A percentile compares a stretch with the other conserved stretches of the same genome.
Conservation (phyloP, 1,139 yeast genomes). For the Debaryomyces coudertii region DNA sequence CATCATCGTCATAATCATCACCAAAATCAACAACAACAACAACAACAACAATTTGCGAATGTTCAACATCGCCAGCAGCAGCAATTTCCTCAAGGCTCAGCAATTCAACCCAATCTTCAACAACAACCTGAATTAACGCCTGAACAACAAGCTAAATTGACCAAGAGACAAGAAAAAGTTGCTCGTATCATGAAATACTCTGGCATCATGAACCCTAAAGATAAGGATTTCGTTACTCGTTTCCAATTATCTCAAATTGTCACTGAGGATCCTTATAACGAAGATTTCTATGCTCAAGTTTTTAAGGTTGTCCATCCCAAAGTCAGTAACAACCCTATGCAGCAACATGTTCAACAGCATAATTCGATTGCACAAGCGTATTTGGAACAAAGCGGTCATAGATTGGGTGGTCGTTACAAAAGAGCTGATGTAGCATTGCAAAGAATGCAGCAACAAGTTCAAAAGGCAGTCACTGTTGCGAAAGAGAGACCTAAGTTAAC, state of each 20-base stretch:
- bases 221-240: slow-evolving; percentile 91
- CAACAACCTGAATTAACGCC: slow-evolving; percentile 38
- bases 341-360: slow-evolving; percentile 49
- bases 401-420: slow-evolving; percentile 83
- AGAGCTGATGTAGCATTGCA: slow-evolving; percentile 94
- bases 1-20: slow-evolving; percentile 12
- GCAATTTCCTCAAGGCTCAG: slow-evolving; percentile 16
- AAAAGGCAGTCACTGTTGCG: slow-evolving; percentile 93
- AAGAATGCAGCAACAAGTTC: slow-evolving; percentile 98
- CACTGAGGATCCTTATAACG: slow-evolving; percentile 95
- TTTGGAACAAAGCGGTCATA: slow-evolving; percentile 89
- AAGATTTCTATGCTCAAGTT: slow-evolving; percentile 95
- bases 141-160: slow-evolving; percentile 56
- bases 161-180: slow-evolving; percentile 77
- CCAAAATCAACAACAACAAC: slow-evolving; percentile 12
- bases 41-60: slow-evolving; percentile 17
- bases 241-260: slow-evolving; percentile 95
- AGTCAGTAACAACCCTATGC: slow-evolving; percentile 45
- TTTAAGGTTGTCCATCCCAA: slow-evolving; percentile 79
- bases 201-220: slow-evolving; percentile 96
- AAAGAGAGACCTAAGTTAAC: slow-evolving; percentile 82
- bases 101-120: slow-evolving; percentile 17
- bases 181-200: slow-evolving; percentile 79
- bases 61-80: slow-evolving; percentile 22
- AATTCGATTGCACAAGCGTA: slow-evolving; percentile 92